Conservation (phyloP, 345 rosid species). For the Ceriops zippeliana region DNA sequence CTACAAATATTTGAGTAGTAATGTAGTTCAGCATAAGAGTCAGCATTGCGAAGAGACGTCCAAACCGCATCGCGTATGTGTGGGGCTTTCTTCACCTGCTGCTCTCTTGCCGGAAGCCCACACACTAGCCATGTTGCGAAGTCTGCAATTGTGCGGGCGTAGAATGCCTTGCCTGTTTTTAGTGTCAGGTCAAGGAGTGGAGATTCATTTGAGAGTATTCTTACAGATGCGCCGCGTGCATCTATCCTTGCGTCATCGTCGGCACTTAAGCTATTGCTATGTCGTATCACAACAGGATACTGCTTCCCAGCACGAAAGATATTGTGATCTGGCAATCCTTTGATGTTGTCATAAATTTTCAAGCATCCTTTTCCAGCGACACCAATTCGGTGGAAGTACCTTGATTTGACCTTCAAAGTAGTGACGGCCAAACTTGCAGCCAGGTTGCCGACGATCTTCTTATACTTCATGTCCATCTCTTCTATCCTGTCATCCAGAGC, state of each 20-base stretch:
- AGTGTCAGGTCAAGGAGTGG: constrained; percentile 57
- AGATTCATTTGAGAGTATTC: constrained; percentile 41
- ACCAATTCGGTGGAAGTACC: constrained; percentile 67
- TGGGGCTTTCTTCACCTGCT: constrained; percentile 49
- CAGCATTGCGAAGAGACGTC: constrained; percentile 48
- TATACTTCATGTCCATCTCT: constrained; percentile 63
- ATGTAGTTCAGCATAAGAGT: constrained; percentile 52
- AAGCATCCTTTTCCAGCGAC: constrained; percentile 50
- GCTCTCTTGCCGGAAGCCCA: constrained; percentile 64
- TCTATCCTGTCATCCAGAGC: constrained; percentile 64
- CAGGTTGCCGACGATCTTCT: constrained; percentile 60
- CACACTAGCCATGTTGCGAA: constrained; percentile 70
- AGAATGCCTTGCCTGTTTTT: constrained; percentile 65
- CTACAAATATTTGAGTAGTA: constrained; percentile 59
- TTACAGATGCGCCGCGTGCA: constrained; percentile 58
- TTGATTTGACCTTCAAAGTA: constrained; percentile 57
- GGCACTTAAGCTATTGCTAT: constrained; percentile 67
- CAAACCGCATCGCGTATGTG: constrained; percentile 62
- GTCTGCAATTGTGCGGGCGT: constrained; percentile 58
- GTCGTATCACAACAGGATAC: constrained; percentile 46
- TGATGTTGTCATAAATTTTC: constrained; percentile 42
- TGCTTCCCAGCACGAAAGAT: constrained; percentile 47
- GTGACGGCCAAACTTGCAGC: constrained; percentile 56
- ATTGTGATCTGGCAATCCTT: constrained; percentile 48
- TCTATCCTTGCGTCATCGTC: constrained; percentile 74